Conservation (phyloP, 1,139 yeast genomes). For the Scheffersomyces cryptocercus region DNA sequence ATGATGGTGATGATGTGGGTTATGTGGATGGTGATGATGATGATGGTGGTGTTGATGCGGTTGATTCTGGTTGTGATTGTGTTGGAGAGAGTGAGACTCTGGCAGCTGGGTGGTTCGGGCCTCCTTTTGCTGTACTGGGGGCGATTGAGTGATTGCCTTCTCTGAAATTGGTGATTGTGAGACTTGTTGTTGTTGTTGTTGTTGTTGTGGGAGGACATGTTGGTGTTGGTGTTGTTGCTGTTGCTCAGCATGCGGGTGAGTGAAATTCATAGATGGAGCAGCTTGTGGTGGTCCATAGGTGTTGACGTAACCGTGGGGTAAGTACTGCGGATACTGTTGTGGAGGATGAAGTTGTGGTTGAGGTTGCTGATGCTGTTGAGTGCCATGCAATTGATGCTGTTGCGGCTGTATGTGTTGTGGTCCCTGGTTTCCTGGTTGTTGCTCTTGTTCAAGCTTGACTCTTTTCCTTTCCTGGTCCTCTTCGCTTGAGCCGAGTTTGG, state of each 20-base stretch:
- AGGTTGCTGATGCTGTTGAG: not conserved
- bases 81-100: constrained; percentile 10
- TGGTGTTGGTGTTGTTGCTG: constrained; percentile 4
- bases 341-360: not conserved
- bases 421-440: not conserved
- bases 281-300: too few species aligned
- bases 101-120: constrained; percentile 6
- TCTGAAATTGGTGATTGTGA: constrained; percentile 5
- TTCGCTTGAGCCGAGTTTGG: not conserved
- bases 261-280: constrained; percentile 3
- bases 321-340: too few species aligned
- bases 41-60: constrained; percentile 1
- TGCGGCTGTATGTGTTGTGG: too few species aligned
- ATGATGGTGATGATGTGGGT: constrained; percentile 11
- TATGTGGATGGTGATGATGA: constrained; percentile 8
- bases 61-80: not conserved
- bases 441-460: not conserved
- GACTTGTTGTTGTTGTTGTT: constrained; percentile 3
- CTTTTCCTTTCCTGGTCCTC: not conserved
- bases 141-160: constrained; percentile 1
- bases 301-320: too few species aligned
- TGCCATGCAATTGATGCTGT: not conserved
- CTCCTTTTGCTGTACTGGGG: constrained; percentile 4
- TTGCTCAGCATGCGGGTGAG: constrained; percentile 10
- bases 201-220: constrained; percentile 2